Base-by-base conservation (phyloP, 139 green algal genomes). In the Chlamydomonas eustigma region DNA sequence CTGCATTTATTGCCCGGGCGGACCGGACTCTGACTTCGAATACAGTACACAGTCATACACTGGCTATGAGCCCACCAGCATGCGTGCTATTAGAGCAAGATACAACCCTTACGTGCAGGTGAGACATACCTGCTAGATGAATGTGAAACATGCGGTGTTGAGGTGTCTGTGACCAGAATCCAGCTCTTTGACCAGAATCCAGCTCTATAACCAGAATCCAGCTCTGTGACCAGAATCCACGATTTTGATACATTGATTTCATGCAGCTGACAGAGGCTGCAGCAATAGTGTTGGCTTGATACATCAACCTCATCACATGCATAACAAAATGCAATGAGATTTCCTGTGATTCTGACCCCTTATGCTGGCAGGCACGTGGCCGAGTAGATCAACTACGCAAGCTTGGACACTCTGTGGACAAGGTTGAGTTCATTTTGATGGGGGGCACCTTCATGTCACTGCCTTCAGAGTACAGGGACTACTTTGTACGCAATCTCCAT, bases 391-490 rank as follows among this genome's bases (percentile, higher is more conserved):
- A 99, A 85, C 89, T 99, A 79, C 81, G 92, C 32, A 91, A 91
- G 76, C 85, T 99, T 50, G 95, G 95, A 0, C 95, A 99, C 83
- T 88, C 76, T 2, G 95, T 98, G 33, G 95, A 99, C 87, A 99
- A 99, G 88, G 94, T 86, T 37, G 95, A 99, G 88, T 99, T 94
- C 86, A 97, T 99, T 77, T 84, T 99, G 1, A 99, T 99, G 95
- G 94, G 95, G n/a, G 95, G 95, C 64, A 99, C 95, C 39, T 99
- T 99, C 86, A 98, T 99, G 95, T 94, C 86, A 2, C 83, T 99
- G 68, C 94, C 94, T 2, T 34, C 75, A 25, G 95, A 98, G 31
- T 99, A 99, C 81, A 87, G 95, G 2, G 94, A 98, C 85, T 98
- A 94, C 86, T 99, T 99, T 80, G 82, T 98, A 6, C 81, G 95